These are phyloP conservation scores for Calonectria honghensis DNA, from an alignment of 2,329 filamentous ascomycete species.

Conservation along the genomic window DNA sequence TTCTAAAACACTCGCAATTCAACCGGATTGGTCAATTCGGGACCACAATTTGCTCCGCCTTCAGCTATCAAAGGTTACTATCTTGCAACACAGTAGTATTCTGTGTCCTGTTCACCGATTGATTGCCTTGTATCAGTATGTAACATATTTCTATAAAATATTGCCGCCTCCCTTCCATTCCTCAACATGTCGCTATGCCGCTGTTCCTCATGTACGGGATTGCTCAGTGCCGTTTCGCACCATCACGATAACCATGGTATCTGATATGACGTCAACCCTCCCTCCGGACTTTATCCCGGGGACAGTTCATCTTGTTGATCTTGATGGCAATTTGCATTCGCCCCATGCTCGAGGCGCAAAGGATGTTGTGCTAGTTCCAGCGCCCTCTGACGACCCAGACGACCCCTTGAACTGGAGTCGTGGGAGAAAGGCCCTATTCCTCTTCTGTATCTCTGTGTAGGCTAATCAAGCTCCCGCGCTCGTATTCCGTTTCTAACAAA, in stretches of 20 bases:
- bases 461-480: neutral
- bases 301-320: conserved; percentile 62
- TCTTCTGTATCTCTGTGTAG: conserved; percentile 2
- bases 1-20: conserved; percentile 12
- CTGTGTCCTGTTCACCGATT: neutral
- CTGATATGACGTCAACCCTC: neutral
- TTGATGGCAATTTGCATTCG: conserved; percentile 56
- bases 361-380: conserved; percentile 6
- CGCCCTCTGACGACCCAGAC: neutral
- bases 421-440: neutral
- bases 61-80: neutral
- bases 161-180: conserved; percentile 1
- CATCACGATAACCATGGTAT: neutral
- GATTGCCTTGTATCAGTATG: neutral
- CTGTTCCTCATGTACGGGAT: neutral
- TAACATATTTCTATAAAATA: conserved; percentile 17
- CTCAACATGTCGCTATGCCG: neutral
- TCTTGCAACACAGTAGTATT: neutral
- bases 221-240: neutral
- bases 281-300: conserved; percentile 52
- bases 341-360: conserved; percentile 53
- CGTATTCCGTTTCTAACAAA: neutral
- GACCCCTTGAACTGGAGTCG: conserved; percentile 15
- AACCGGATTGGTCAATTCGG: neutral
- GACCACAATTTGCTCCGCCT: neutral